Evolutionary conservation across 345 rosid species (phyloP), one percentile per base, ranked within the genome.

Genomic region (Syzygium oleosum): DNA sequence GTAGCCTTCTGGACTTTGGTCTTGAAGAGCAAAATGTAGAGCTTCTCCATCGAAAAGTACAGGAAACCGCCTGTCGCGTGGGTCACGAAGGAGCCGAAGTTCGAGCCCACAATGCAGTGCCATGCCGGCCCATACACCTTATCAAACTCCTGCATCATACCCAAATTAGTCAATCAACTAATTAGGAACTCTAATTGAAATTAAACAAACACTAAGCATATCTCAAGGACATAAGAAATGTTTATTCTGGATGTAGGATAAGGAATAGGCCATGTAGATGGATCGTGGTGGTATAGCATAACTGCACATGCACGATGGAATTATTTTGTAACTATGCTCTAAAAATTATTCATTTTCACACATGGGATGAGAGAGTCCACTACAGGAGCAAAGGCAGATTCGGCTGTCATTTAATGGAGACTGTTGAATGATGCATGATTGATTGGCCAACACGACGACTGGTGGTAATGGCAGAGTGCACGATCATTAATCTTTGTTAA

Each of bases 101-200:
- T 93, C 88, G 94, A 92, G 14, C 98, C 99, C 90, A 97, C 98
- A 4, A 97, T 96, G 91, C 99, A 97, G 89, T 97, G 99, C 99
- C 99, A 97, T 65, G 99, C 97, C 84, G 99, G 97, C 59, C 99
- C 98, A 91, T 96, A 97, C 85, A 89, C 94, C 90, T 96, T 94
- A 86, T 97, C 99, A 84, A 97, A 97, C 86, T 97, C 99, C 98
- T 96, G 96, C 93, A 5, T 7, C 16, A 1, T 52, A 10, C n/a
- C 23, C 22, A 15, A 7, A 8, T 52, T 29, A 34, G 52, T 51
- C 85, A 27, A 9, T 34, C 12, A 51, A 17, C 53, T 9, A 55
- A 52, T 54, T 8, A 2, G 2, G 46, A 34, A 17, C 19, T 31
- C 25, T 17, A 68, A 4, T 68, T 17, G 46, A 68, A 34, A 68